A percentile compares a stretch with the other conserved stretches of the same genome.
Evolutionary conservation across 345 rosid species (phyloP).

Genomic region (Eucalyptus tenuipes): DNA sequence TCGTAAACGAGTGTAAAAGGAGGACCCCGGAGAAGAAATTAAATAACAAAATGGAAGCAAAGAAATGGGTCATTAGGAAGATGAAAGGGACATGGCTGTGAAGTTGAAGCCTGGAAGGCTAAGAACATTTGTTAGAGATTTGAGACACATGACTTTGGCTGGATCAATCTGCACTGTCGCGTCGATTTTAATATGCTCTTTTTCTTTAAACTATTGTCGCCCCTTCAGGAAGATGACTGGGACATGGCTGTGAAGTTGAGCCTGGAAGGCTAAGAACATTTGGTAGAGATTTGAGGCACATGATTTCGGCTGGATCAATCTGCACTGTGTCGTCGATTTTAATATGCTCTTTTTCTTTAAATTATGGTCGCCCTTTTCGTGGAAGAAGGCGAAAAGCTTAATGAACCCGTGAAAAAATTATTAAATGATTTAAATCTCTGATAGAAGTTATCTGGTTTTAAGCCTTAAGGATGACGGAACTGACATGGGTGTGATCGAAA

Average conservation of each 20-base stretch:
- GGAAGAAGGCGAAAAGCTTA: neutral
- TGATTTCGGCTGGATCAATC: neutral
- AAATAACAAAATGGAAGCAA: neutral
- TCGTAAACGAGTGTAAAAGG: neutral
- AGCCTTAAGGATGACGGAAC: neutral
- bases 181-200: neutral
- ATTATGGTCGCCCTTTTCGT: neutral
- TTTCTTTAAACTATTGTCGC: neutral
- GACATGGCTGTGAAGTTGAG: neutral
- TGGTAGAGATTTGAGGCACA: neutral
- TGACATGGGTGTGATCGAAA: neutral
- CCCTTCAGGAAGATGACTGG: neutral
- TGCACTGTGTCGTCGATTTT: neutral
- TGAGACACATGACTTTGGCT: neutral
- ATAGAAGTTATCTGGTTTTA: neutral
- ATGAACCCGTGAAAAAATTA: rapidly evolving
- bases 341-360: neutral
- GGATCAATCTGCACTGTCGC: neutral
- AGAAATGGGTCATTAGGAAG: neutral
- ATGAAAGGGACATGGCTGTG: neutral
- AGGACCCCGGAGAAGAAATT: neutral
- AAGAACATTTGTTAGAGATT: neutral
- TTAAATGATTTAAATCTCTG: neutral
- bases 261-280: neutral
- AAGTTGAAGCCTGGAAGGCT: neutral